Evolutionary conservation across 2,329 filamentous ascomycete genomes (phyloP), one percentile per base, ranked within the genome.

Genomic region (Aureobasidium leucospermi): DNA sequence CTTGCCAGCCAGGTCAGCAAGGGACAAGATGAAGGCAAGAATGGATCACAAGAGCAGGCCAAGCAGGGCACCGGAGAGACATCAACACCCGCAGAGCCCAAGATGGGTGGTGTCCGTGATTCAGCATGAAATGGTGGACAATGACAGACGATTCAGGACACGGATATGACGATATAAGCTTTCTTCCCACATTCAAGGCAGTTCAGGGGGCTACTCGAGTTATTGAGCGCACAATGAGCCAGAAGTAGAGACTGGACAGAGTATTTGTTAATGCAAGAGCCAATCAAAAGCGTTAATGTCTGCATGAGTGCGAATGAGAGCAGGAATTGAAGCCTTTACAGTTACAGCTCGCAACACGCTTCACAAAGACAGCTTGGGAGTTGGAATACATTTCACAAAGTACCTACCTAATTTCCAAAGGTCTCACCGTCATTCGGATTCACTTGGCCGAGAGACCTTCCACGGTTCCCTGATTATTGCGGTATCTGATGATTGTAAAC

Each of bases 1-100:
- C 81, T 92, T 64, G 86, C 84, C 65, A 92, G 87, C 73, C 90
- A 96, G 77, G 88, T 94, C 62, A 83, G 84, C 71, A 92, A 89
- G 77, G 79, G 78, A 61, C 73, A 79, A 47, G 64, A 66, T 43
- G 61, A 65, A 39, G 72, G 71, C 58, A 73, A 74, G 43, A 66
- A 67, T 23, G 70, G 75, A 46, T 45, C 52, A 29, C 41, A 45
- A 45, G 52, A 46, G 38, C 52, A 69, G 47, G 62, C 64, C 45
- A 65, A 66, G 52, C 43, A 62, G 52, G 59, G 62, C 11, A 56
- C 52, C 23, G 59, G 60, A 16, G 49, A 61, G 31, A 59, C 56
- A 8, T 38, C 47, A 11, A 65, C 63, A 43, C 64, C 67, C 10
- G 69, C 65, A 34, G 67, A 68, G 58, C 67, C 68, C 10, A 69